These are phyloP conservation scores for Colletotrichum noveboracense DNA, from an alignment of 2,329 filamentous ascomycete species.

Conservation along the genomic window DNA sequence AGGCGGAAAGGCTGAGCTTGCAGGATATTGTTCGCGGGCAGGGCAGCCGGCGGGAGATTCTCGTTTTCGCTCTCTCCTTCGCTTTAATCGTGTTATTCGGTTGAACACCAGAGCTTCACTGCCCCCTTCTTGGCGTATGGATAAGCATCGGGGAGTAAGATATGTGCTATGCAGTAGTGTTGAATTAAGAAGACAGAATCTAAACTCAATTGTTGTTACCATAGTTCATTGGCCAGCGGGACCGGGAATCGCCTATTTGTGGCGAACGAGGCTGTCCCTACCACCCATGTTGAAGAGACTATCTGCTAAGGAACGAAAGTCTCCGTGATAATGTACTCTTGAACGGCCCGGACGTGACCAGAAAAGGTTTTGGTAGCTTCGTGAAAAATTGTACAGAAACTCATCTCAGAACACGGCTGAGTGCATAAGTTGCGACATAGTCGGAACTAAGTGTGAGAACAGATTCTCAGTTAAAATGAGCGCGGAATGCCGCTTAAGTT, in stretches of 20 bases:
- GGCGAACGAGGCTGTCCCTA: neutral
- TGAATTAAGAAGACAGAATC: neutral
- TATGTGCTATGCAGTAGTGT: neutral
- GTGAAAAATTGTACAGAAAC: neutral
- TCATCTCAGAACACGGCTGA: neutral
- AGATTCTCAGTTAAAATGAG: neutral
- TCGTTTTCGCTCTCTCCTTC: neutral
- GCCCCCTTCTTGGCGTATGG: neutral
- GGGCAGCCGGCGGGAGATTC: neutral
- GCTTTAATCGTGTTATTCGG: neutral
- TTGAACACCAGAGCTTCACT: neutral
- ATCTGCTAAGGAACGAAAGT: neutral
- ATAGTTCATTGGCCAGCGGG: neutral
- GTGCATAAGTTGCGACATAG: neutral
- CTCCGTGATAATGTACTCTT: neutral
- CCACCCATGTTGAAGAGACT: neutral
- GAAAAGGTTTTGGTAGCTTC: neutral
- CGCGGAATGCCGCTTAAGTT: neutral
- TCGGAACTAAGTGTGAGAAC: neutral
- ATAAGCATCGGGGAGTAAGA: neutral
- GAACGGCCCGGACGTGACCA: accelerated
- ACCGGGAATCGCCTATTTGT: neutral
- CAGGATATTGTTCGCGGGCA: neutral
- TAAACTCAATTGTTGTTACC: neutral
- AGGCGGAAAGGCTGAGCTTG: neutral